Conservation (phyloP, 2,329 filamentous ascomycete species). For the Elsinoe perseae region DNA sequence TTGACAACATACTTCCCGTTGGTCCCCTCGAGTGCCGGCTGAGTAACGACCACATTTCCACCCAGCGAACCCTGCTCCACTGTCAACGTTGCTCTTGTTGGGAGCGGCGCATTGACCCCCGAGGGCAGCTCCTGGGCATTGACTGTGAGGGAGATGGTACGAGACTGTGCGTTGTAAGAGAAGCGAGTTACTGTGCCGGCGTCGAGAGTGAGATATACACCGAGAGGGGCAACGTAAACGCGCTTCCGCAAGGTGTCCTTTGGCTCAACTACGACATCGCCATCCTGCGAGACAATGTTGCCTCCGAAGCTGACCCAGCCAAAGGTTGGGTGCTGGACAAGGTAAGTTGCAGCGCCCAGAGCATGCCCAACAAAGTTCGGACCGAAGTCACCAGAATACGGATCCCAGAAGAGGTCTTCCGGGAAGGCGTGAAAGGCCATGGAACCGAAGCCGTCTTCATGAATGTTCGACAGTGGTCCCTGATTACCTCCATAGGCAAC, state of each 20-base stretch:
- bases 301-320: slow-evolving; percentile 48
- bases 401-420: slow-evolving; percentile 50
- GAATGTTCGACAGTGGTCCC: slow-evolving; percentile 50
- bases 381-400: slow-evolving; percentile 52
- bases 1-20: slow-evolving; percentile 7
- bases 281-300: slow-evolving; percentile 26
- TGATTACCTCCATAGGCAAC: slow-evolving; percentile 49
- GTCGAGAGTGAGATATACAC: slow-evolving; percentile 37
- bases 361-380: slow-evolving; percentile 47
- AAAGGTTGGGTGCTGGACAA: slow-evolving; percentile 39
- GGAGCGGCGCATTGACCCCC: neutral
- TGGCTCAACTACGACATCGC: slow-evolving; percentile 33
- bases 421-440: slow-evolving; percentile 53
- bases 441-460: slow-evolving; percentile 47
- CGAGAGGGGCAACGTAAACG: slow-evolving; percentile 43
- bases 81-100: slow-evolving; percentile 5
- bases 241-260: slow-evolving; percentile 42
- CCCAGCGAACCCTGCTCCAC: slow-evolving; percentile 7
- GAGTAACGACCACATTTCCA: slow-evolving; percentile 4
- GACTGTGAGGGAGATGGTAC: slow-evolving; percentile 21
- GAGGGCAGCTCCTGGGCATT: slow-evolving; percentile 10
- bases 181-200: slow-evolving; percentile 39
- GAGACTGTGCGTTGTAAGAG: slow-evolving; percentile 28
- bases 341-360: slow-evolving; percentile 45
- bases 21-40: neutral